Evolutionary conservation across 1,284 basidiomycete genomes (phyloP), one percentile per base, ranked within the genome.

Genomic region (Tranzscheliella williamsii): DNA sequence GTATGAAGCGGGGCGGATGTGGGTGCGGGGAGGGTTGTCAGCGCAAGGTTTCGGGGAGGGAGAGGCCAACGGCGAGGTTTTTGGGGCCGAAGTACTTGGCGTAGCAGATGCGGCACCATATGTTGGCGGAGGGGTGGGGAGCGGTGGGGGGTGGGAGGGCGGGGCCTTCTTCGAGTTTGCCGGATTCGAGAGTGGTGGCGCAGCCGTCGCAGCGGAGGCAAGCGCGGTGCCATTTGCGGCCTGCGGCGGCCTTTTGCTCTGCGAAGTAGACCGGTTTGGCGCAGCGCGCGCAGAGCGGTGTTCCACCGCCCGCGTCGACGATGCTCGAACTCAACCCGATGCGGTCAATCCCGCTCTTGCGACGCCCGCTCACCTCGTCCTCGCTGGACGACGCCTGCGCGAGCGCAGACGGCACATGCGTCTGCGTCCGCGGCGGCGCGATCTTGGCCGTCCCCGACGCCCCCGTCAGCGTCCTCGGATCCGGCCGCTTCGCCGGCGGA

Each of bases 121-220:
- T 61, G 38, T 75, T 76, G 0, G 63, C 55, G 13, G 44, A 48
- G n/a, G 33, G 36, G 35, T 41, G 36, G 12, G 42, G 45, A 18
- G 46, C 57, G 3, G 30, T 33, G 12, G 17, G 42, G 42, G 30
- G 42, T 21, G 51, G 52, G 11, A 6, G 13, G 11, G 29, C 42
- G 1, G 75, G 75, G 0, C 75, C 75, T 32, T 77, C 73, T 22
- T 76, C 67, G 20, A 77, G 38, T 34, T 64, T 70, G 18, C 71
- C 69, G 2, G 64, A 47, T 17, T 76, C 72, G 12, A 77, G 40
- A 13, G 69, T 70, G 3, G 72, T 66, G 9, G 42, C 48, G 49
- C 75, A 77, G 0, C 65, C 72, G 33, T 77, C 75, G 57, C 75
- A 77, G 2, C 72, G 41, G 29, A 77, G 41, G 44, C 75, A 77